Percentiles rank a stretch among this genome's conserved stretches.
These are phyloP conservation scores for Trichocladium uniseriatum DNA, from an alignment of 495 filamentous ascomycete species.

Conservation along the genomic window DNA sequence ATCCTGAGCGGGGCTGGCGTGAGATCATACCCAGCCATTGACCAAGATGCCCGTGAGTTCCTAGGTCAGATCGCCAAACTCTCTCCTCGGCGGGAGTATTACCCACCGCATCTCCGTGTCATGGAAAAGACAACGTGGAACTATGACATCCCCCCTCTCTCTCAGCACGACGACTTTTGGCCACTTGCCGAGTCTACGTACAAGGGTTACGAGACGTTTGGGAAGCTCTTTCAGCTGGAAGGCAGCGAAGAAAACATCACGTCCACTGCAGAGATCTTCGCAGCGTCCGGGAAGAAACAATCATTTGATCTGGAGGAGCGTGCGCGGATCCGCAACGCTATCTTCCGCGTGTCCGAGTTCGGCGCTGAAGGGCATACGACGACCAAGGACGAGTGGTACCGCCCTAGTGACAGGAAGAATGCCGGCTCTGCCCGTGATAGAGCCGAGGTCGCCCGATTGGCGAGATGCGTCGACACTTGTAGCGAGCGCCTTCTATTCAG, in stretches of 20 bases:
- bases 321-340: constrained; percentile 38
- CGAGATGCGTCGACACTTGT: no score
- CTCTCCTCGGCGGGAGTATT: constrained; percentile 37
- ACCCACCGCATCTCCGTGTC: constrained; percentile 13
- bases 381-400: no score
- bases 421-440: no score
- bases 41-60: constrained; percentile 28
- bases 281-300: no score
- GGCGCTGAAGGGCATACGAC: constrained; percentile 42
- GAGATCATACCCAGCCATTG: constrained; percentile 41
- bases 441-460: no score
- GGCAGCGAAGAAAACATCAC: no score
- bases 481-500: no score
- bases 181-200: constrained; percentile 1
- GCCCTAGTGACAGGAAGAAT: no score
- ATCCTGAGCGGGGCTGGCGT: constrained; percentile 42
- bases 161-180: constrained; percentile 46
- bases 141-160: constrained; percentile 28
- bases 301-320: constrained; percentile 35
- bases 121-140: constrained; percentile 27
- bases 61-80: constrained; percentile 41
- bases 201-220: no score
- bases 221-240: no score
- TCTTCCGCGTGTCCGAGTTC: constrained; percentile 41
- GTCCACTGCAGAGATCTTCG: no score